Percentiles rank a stretch among this genome's conserved stretches.
phyloP scores from a whole-genome alignment of 257 asterid genomes.

The Thymus quinquecostatus region DNA sequence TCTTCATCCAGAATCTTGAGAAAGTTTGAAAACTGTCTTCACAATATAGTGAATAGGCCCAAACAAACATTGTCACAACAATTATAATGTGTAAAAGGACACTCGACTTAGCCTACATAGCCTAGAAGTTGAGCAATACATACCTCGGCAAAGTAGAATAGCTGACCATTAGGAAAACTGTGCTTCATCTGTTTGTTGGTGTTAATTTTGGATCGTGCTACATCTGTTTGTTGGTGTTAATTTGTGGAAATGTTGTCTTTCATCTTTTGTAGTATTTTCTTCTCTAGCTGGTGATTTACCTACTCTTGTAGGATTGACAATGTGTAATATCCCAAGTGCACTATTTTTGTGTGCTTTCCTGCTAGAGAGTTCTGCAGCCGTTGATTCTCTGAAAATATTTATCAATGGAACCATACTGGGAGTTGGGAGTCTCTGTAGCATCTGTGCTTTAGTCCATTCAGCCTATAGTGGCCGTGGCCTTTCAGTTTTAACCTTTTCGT shows the following conservation, averaged over 20 bases:
- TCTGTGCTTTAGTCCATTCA: not conserved
- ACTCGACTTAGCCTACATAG: conserved; percentile 6
- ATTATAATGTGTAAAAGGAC: not conserved
- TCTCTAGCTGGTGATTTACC: not conserved
- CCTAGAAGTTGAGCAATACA: conserved; percentile 12
- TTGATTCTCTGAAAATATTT: conserved; percentile 11
- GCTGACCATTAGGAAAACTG: not conserved
- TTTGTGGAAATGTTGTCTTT: not conserved
- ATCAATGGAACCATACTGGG: not conserved
- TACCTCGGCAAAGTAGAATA: not conserved
- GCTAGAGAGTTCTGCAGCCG: not conserved
- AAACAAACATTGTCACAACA: not conserved
- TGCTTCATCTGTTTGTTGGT: not conserved
- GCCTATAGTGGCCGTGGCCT: not conserved
- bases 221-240: not conserved
- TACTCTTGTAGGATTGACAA: not conserved
- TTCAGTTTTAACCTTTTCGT: not conserved
- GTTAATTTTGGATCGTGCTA: not conserved
- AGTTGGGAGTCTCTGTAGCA: not conserved
- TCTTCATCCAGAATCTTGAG: conserved; percentile 3
- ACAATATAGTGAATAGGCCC: not conserved
- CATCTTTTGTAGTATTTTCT: not conserved
- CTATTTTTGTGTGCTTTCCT: not conserved
- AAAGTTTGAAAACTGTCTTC: not conserved
- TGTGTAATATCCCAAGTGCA: not conserved